A percentile compares a stretch with the other conserved stretches of the same genome.
Evolutionary conservation across 176 grass and related monocot species (phyloP).

Genomic region (Aegilops tauschii): DNA sequence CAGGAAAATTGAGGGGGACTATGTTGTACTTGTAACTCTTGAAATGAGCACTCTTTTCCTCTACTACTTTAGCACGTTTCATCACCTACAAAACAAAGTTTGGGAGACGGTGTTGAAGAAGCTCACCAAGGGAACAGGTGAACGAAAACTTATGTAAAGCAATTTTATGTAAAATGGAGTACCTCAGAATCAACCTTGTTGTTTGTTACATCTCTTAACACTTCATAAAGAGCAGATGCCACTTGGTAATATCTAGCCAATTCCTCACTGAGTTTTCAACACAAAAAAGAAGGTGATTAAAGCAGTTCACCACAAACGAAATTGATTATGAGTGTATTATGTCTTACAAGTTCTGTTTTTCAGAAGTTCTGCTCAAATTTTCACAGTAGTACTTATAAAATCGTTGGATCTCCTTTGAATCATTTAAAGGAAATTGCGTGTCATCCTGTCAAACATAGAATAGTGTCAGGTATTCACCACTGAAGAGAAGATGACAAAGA

Average conservation of each 20-base stretch:
- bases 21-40: conserved; percentile 67
- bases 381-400: conserved; percentile 64
- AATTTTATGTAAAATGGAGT: conserved; percentile 11
- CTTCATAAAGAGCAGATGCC: conserved; percentile 65
- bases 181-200: conserved; percentile 58
- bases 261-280: conserved; percentile 47
- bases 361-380: conserved; percentile 31
- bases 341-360: conserved; percentile 64
- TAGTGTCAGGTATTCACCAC: conserved; percentile 17
- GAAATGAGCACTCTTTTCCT: conserved; percentile 54
- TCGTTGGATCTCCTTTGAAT: conserved; percentile 55
- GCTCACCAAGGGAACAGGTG: conserved; percentile 11
- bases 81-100: conserved; percentile 38
- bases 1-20: conserved; percentile 62
- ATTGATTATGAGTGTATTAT: not conserved
- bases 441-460: conserved; percentile 38
- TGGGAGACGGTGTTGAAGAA: not conserved
- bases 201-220: conserved; percentile 49
- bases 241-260: conserved; percentile 61
- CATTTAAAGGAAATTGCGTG: conserved; percentile 39
- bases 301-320: not conserved
- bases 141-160: not conserved
- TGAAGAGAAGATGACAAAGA: conserved; percentile 1
- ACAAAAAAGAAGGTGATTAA: conserved; percentile 28
- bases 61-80: conserved; percentile 43